Conservation (phyloP, 1,284 basidiomycete genomes). For the Bjerkandera adusta region DNA sequence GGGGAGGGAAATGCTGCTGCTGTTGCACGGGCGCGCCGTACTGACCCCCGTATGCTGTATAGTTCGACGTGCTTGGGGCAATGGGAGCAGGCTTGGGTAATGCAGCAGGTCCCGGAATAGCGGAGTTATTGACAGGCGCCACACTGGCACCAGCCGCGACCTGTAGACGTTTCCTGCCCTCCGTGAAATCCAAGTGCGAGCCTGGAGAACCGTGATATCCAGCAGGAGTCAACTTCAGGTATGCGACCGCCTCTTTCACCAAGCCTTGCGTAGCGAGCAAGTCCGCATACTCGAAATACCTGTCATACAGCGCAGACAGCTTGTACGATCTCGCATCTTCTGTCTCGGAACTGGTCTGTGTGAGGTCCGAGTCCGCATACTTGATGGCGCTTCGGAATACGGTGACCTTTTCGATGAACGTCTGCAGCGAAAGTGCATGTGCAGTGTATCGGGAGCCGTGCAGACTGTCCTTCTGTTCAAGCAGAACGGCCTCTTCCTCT, state of each 20-base stretch:
- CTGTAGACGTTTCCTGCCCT: slow-evolving; percentile 63
- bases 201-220: slow-evolving; percentile 72
- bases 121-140: slow-evolving; percentile 29
- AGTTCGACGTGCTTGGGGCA: slow-evolving; percentile 17
- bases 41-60: slow-evolving; percentile 22
- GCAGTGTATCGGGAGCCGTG: slow-evolving; percentile 74
- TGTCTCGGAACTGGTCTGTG: slow-evolving; percentile 33
- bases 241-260: slow-evolving; percentile 78
- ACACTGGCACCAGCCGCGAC: slow-evolving; percentile 41
- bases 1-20: slow-evolving; percentile 13
- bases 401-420: slow-evolving; percentile 95
- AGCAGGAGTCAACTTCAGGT: slow-evolving; percentile 78
- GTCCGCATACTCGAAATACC: slow-evolving; percentile 95
- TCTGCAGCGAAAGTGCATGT: slow-evolving; percentile 88
- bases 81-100: slow-evolving; percentile 22
- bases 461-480: slow-evolving; percentile 42
- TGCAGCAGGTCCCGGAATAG: slow-evolving; percentile 30
- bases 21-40: slow-evolving; percentile 24
- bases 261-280: slow-evolving; percentile 89
- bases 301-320: slow-evolving; percentile 85
- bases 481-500: slow-evolving; percentile 75
- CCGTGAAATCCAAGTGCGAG: slow-evolving; percentile 51
- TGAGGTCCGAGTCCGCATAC: slow-evolving; percentile 84
- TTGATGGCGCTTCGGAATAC: slow-evolving; percentile 90
- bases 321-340: slow-evolving; percentile 73